Evolutionary conservation across 2,329 filamentous ascomycete genomes (phyloP), one percentile per base, ranked within the genome.

Genomic region (Aspergillus awamori): DNA sequence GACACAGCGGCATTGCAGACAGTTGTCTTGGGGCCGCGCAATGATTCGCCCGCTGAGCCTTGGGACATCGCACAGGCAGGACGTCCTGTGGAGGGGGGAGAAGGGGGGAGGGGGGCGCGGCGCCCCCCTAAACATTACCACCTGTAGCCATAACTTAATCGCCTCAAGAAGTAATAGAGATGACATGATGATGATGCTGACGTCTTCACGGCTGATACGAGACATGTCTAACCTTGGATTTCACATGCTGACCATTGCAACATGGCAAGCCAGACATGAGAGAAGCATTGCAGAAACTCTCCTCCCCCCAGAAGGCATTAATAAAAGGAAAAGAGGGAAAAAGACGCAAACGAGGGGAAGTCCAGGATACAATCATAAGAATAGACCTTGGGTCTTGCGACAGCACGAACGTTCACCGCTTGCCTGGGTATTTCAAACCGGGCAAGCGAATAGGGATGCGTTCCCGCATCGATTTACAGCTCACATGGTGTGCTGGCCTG

Each of bases 1-100:
- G 92, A 71, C 93, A 97, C 76, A 85, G 82, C 59, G 77, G 82
- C 39, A 78, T 83, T 74, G 84, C 83, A 13, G 82, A 81, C 20
- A 76, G 78, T 60, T 89, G 87, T 71, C 64, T 67, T 58, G 64
- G 53, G 66, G 55, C 41, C 17, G 57, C 54, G 57, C 28, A 59
- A 26, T 65, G 67, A 67, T 68, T 66, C 62, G 63, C 53, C 48
- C 5, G n/a, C 20, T 26, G 54, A 47, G 30, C 24, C 33, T 33
- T 45, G 11, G 52, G 57, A 59, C 33, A 68, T 68, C 67, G 65
- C 67, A 67, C 62, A 63, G 59, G 59, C 58, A 62, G 57, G 57
- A 60, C 62, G 58, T 51, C 60, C 58, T 49, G 51, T 36, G 43
- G 33, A 36, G 33, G 33, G 33, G 33, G 33, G 2, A 36, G 33